Evolutionary conservation across 257 asterid species (phyloP).

Genomic region (Solanum bulbocastanum): DNA sequence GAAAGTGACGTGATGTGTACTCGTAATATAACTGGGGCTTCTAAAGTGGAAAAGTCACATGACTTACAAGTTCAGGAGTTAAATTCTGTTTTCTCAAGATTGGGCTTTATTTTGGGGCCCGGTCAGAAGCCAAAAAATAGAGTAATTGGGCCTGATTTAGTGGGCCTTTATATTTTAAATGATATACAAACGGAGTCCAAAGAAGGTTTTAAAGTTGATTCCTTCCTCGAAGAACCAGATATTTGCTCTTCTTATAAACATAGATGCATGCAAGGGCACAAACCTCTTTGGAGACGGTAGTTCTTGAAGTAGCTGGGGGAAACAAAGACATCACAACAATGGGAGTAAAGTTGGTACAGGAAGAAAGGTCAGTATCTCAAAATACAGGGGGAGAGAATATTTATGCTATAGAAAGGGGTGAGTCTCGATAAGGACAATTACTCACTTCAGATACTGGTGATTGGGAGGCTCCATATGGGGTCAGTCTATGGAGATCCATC

Average conservation of each 20-base stretch:
- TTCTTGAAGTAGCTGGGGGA: neutral
- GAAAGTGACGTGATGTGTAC: neutral
- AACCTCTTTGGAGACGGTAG: neutral
- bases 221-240: neutral
- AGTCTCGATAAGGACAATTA: neutral
- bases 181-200: neutral
- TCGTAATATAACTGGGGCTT: neutral
- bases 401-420: neutral
- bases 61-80: neutral
- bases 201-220: neutral
- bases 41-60: neutral
- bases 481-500: neutral
- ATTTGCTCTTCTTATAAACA: neutral
- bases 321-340: neutral
- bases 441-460: neutral
- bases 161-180: neutral
- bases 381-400: neutral
- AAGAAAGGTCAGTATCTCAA: neutral
- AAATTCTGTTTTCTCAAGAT: neutral
- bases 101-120: neutral
- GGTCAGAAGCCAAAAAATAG: neutral
- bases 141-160: neutral
- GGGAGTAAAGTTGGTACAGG: neutral
- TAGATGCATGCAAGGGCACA: neutral
- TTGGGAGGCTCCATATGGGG: neutral